Evolutionary conservation across 108 stramenopile genomes (phyloP).

Genomic region (Skeletonema costatum): DNA sequence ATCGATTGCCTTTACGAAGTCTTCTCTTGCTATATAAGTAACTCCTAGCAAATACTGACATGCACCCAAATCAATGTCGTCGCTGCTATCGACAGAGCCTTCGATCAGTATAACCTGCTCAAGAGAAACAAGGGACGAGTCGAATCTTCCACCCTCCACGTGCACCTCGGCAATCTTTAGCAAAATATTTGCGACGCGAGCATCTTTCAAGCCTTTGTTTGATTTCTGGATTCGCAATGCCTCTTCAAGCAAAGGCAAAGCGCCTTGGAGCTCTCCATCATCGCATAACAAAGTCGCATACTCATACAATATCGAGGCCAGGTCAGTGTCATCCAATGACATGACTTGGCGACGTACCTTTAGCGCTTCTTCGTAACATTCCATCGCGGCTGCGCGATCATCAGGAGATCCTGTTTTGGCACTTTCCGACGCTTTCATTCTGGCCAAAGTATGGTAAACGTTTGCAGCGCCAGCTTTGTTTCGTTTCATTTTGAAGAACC

Average conservation of each 20-base stretch:
- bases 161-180: slow-evolving; percentile 33
- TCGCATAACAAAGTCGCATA: slow-evolving; percentile 35
- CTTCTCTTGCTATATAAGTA: slow-evolving; percentile 37
- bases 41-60: slow-evolving; percentile 40
- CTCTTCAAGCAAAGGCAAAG: slow-evolving; percentile 46
- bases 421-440: slow-evolving; percentile 26
- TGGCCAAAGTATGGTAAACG: slow-evolving; percentile 33
- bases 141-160: slow-evolving; percentile 19
- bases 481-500: slow-evolving; percentile 43
- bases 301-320: slow-evolving; percentile 39
- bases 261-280: slow-evolving; percentile 19
- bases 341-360: slow-evolving; percentile 41
- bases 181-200: slow-evolving; percentile 34
- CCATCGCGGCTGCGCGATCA: slow-evolving; percentile 38
- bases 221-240: slow-evolving; percentile 39
- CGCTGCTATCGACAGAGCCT: slow-evolving; percentile 4
- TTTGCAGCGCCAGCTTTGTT: slow-evolving; percentile 29
- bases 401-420: slow-evolving; percentile 11
- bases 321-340: slow-evolving; percentile 43
- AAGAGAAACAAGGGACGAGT: slow-evolving; percentile 42
- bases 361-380: slow-evolving; percentile 47
- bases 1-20: slow-evolving; percentile 31
- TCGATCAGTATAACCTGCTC: slow-evolving; percentile 44
- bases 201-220: slow-evolving; percentile 30
- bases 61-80: slow-evolving; percentile 30